Base-by-base conservation (phyloP, 2,329 filamentous ascomycete genomes). In the Talaromyces verruculosus region DNA sequence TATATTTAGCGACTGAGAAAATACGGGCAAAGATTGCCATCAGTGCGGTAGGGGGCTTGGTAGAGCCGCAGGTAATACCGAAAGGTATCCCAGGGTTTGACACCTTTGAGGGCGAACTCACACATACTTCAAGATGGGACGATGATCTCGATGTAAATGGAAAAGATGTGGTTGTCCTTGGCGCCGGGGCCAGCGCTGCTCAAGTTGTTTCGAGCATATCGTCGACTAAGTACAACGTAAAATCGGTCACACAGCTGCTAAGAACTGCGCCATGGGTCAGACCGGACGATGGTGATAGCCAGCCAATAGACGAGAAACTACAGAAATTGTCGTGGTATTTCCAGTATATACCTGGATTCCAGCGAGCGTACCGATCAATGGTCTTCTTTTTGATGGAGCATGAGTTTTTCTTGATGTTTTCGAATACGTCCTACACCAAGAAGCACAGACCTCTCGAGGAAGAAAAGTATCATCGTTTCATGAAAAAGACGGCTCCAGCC, bases 201-300 rank as follows among this genome's bases (percentile, higher is more conserved):
- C 86, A 88, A 68, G 80, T 88, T 28, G 81, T 88, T 7, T 85
- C 86, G 1, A 71, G 76, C 43, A 75, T 88, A 5, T 79, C 79
- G 2, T 78, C 83, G 49, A 78, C 78, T 25, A 79, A 81, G 10
- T 80, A 79, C 68, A 81, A 80, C 25, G 84, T 82, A 37, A 86
- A 83, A 70, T 83, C 83, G 5, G 81, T 88, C n/a, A 87, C 84
- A 0, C 86, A 88, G 68, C 68, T 88, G 6, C 85, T 88, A 83
- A 77, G 84, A 17, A 83, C 83, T 15, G 84, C 85, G 11, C 85
- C 85, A 1, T 87, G 85, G 85, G 81, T 86, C 1, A 77, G 82
- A 3, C 81, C 83, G 1, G 49, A 60, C 10, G 35, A 33, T 25
- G 43, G 35, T 10, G 45, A 41, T 30, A 33, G 5, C 15, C 30